phyloP scores from a whole-genome alignment of 1,139 yeast species.

The Pneumocystis jirovecii region DNA sequence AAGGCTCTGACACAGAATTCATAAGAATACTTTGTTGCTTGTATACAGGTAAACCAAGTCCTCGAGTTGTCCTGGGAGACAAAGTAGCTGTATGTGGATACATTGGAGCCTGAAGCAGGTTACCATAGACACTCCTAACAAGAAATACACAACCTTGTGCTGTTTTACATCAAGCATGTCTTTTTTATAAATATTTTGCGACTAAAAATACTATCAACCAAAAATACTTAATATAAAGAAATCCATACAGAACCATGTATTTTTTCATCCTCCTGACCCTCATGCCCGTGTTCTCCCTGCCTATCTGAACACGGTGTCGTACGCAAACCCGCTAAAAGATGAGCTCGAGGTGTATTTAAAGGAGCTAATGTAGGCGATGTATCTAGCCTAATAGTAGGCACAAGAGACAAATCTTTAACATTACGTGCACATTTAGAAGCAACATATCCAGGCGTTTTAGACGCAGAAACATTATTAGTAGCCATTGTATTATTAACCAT shows the following conservation, averaged over 20 bases:
- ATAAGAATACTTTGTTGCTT: neutral
- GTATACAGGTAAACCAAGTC: neutral
- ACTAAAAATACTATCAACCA: neutral
- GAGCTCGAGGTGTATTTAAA: neutral
- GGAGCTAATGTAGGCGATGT: neutral
- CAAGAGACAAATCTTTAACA: neutral
- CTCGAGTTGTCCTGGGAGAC: neutral
- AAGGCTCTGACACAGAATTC: neutral
- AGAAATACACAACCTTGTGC: neutral
- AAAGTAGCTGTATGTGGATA: neutral
- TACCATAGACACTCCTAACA: neutral
- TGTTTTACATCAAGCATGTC: neutral
- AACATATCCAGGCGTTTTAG: neutral
- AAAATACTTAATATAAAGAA: neutral
- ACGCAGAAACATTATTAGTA: neutral
- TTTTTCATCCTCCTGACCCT: neutral
- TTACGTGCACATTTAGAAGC: neutral
- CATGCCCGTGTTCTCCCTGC: neutral
- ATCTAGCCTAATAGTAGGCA: neutral
- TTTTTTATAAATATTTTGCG: neutral
- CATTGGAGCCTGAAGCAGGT: neutral
- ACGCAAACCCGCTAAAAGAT: neutral
- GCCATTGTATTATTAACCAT: neutral
- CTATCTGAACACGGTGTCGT: neutral
- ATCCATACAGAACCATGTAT: neutral